Evolutionary conservation across 306 rosid genomes (phyloP).

Genomic region (Cucurbita argyrosperma): DNA sequence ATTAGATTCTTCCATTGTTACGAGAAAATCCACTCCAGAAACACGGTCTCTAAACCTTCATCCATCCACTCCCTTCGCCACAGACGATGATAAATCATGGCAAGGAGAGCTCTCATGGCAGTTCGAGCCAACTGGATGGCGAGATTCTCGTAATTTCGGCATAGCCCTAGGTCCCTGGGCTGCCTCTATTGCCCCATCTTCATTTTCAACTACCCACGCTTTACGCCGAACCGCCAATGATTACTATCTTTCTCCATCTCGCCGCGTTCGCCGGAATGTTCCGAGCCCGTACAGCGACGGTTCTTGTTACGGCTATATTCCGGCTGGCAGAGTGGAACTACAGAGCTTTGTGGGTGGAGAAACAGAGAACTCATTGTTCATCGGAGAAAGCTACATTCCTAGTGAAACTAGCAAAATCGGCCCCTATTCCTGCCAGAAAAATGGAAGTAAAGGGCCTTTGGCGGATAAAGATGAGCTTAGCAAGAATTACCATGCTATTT

Average conservation of each 20-base stretch:
- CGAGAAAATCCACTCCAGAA: conserved; percentile 8
- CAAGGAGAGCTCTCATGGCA: conserved; percentile 72
- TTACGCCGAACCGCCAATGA: conserved; percentile 44
- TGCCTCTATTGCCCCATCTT: conserved; percentile 9
- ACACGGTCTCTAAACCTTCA: conserved; percentile 7
- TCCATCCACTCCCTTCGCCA: conserved; percentile 52
- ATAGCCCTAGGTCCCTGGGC: conserved; percentile 59
- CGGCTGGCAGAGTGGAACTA: conserved; percentile 54
- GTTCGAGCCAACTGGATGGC: conserved; percentile 45
- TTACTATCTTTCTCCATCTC: conserved; percentile 44
- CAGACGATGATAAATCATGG: conserved; percentile 66
- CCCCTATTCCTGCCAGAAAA: background rate
- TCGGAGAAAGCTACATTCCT: background rate
- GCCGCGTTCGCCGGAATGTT: conserved; percentile 7
- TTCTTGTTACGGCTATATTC: conserved; percentile 7
- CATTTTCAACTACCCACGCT: conserved; percentile 17
- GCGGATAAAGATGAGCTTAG: conserved; percentile 48
- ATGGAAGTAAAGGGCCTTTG: conserved; percentile 21
- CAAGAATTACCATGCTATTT: conserved; percentile 9
- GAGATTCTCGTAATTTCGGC: conserved; percentile 27
- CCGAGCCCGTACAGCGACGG: conserved; percentile 9
- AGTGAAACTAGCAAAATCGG: conserved; percentile 10
- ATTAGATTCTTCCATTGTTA: conserved; percentile 10
- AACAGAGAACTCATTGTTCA: conserved; percentile 16
- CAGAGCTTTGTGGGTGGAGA: conserved; percentile 49